A percentile compares a stretch with the other conserved stretches of the same genome.
These are phyloP conservation scores for Sugiyamaella chiloensis DNA, from an alignment of 805 yeast genomes.

Conservation along the genomic window DNA sequence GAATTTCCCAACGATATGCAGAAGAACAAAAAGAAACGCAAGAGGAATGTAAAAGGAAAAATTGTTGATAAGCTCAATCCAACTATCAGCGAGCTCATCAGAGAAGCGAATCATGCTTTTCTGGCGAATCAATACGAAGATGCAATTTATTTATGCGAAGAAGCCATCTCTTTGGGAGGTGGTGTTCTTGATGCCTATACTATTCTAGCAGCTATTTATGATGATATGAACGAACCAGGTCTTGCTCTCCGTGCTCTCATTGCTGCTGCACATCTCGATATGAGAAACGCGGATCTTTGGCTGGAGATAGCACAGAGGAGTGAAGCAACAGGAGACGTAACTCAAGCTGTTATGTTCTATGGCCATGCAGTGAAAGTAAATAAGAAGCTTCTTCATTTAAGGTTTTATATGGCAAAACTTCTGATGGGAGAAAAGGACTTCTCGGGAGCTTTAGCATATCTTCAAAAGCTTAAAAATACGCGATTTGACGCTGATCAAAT, in stretches of 20 bases:
- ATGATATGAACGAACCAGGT: constrained; percentile 43
- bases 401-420: constrained; percentile 63
- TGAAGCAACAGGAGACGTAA: constrained; percentile 58
- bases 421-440: constrained; percentile 29
- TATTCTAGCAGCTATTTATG: constrained; percentile 41
- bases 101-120: constrained; percentile 3
- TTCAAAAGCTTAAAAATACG: constrained; percentile 8
- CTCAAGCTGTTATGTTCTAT: constrained; percentile 60
- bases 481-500: background rate
- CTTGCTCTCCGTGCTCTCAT: constrained; percentile 34
- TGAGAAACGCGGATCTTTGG: constrained; percentile 77
- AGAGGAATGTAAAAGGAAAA: background rate
- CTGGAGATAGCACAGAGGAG: constrained; percentile 85
- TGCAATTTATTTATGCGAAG: constrained; percentile 9
- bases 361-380: constrained; percentile 83
- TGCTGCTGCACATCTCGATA: constrained; percentile 68
- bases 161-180: constrained; percentile 31
- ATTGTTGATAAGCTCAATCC: background rate
- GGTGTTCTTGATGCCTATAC: constrained; percentile 31
- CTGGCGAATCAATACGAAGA: background rate
- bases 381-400: constrained; percentile 70
- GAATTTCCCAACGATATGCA: background rate
- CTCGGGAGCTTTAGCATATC: constrained; percentile 24
- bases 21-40: background rate
- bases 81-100: background rate